phyloP scores from a whole-genome alignment of 2,329 filamentous ascomycete species.

The Aureobasidium sp. region DNA sequence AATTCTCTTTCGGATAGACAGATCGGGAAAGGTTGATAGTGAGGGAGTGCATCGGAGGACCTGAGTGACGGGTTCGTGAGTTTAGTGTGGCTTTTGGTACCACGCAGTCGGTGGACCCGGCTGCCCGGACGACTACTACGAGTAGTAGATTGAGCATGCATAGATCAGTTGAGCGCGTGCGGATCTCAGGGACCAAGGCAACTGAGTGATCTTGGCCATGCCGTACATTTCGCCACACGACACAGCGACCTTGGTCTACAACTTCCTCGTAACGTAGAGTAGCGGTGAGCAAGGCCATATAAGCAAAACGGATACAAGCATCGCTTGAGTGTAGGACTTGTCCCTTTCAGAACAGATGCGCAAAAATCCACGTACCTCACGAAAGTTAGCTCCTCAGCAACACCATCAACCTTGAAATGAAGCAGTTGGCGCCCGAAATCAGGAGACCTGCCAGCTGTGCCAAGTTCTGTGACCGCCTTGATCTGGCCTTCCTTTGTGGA shows the following conservation, averaged over 20 bases:
- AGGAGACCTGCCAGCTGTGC: conserved; percentile 45
- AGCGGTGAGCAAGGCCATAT: not conserved
- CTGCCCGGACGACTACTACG: not conserved
- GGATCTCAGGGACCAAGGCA: not conserved
- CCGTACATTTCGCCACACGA: not conserved
- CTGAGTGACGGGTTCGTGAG: conserved; percentile 5
- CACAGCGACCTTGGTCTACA: not conserved
- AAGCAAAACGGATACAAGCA: conserved; percentile 11
- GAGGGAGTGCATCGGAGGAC: not conserved
- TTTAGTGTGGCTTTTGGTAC: conserved; percentile 16
- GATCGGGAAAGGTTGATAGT: not conserved
- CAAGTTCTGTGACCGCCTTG: conserved; percentile 51
- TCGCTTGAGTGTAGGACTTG: conserved; percentile 4
- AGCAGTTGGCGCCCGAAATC: conserved; percentile 51
- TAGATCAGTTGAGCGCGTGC: conserved; percentile 2
- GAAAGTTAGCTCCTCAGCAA: conserved; percentile 54
- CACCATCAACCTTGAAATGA: conserved; percentile 47
- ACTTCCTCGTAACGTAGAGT: not conserved
- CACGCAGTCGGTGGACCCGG: conserved; percentile 15
- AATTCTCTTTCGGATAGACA: not conserved
- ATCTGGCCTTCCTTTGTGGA: conserved; percentile 60
- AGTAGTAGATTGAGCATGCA: not conserved
- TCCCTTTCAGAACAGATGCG: conserved; percentile 1
- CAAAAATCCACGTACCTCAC: conserved; percentile 44
- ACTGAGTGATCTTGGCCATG: not conserved